Base-by-base conservation (phyloP, 768 basidiomycete species). In the Lanmaoa rubissima region DNA sequence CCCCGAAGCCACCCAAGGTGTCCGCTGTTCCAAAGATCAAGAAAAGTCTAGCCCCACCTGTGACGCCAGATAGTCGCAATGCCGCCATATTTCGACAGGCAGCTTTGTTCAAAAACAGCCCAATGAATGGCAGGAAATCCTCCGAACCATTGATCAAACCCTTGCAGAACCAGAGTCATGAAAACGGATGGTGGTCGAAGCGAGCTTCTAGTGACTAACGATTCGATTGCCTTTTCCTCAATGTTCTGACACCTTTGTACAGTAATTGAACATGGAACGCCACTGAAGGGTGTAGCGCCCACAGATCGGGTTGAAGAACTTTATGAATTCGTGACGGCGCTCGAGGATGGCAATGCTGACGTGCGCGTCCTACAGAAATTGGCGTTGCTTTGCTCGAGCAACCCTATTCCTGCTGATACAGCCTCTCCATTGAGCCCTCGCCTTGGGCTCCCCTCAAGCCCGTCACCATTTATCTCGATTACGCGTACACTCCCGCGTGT, bases 101-200 rank as follows among this genome's bases (percentile, higher is more conserved):
- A 11, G 87, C 89, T 14, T 72, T 86, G 62, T 94, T 94, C 75
- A 79, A 85, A 67, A 88, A 94, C 64, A 94, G 91, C 63, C 92
- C 93, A 13, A 79, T 80, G 38, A 76, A 80, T 51, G 80, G 79
- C 59, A 79, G 75, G 51, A 70, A 74, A 28, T 74, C 72, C 32
- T 65, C 79, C 24, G 74, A 83, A n/a, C 81, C 84, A 17, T 72
- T 94, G 65, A 73, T 92, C 63, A 85, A 90, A 61, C 84, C 86
- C 21, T 70, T 90, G 55, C 83, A 86, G 57, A 85, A 82, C 52
- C 78, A 80, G 60, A 85, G 79, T 57, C 83, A 86, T 63, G 86
- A 90, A 64, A 85, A 83, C 21, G 83, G 83, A 8, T 95, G 93
- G 93, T 94, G 93, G 92, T 68, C 84, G 59, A 91, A 89, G 68